These are phyloP conservation scores for Harrya chromipes DNA, from an alignment of 768 basidiomycete species.

Conservation along the genomic window DNA sequence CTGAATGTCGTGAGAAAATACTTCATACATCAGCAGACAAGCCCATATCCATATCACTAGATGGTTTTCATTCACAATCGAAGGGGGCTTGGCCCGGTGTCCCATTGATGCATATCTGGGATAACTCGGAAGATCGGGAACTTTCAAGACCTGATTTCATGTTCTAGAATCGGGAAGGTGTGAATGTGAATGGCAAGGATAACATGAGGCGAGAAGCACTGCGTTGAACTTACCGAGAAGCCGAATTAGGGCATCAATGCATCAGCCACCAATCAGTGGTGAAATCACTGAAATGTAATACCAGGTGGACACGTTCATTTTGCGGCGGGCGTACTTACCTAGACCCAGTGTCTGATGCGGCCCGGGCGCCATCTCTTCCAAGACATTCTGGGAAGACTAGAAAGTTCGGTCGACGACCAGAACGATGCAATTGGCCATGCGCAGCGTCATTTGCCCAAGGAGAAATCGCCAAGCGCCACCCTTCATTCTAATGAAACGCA, in stretches of 20 bases:
- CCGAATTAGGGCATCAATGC: conserved; percentile 16
- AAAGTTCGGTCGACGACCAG: conserved; percentile 5
- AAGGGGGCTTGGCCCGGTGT: conserved; percentile 16
- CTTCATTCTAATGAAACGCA: conserved; percentile 20
- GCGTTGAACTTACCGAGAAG: conserved; percentile 12
- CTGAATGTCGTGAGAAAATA: background rate
- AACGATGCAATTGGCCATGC: conserved; percentile 6
- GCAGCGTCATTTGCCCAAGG: conserved; percentile 11
- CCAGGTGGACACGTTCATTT: conserved; percentile 14
- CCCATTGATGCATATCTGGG: conserved; percentile 11
- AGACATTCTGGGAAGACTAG: conserved; percentile 12
- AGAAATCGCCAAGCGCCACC: conserved; percentile 12
- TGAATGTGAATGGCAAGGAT: conserved; percentile 25
- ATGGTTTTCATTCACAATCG: background rate
- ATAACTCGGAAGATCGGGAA: conserved; percentile 23
- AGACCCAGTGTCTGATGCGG: conserved; percentile 9
- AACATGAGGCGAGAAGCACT: conserved; percentile 30
- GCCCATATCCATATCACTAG: background rate
- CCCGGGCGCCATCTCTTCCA: conserved; percentile 5
- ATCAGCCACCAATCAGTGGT: conserved; percentile 11
- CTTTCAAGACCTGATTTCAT: conserved; percentile 9
- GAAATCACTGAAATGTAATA: conserved; percentile 15
- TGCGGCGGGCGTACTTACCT: conserved; percentile 14
- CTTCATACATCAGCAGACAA: background rate
- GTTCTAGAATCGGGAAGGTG: conserved; percentile 22